phyloP scores from a whole-genome alignment of 176 grass and related monocot genomes.

The Eragrostis curvula region DNA sequence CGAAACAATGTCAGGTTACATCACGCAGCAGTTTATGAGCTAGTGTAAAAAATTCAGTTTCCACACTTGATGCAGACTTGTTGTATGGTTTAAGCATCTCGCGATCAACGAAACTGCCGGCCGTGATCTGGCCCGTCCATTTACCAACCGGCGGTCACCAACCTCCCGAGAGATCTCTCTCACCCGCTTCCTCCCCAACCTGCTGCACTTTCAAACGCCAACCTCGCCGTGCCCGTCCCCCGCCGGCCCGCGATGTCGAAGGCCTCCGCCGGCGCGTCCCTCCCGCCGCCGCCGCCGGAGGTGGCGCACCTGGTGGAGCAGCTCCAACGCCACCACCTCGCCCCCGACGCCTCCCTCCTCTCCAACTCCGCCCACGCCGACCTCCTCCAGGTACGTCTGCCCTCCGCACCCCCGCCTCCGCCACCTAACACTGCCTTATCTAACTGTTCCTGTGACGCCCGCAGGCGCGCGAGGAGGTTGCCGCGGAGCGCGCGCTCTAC shows the following conservation, averaged over 20 bases:
- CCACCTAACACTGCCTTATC: background rate
- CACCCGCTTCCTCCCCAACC: no score
- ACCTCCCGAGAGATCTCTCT: no score
- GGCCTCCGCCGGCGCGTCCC: conserved; percentile 42
- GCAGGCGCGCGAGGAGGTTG: conserved; percentile 91
- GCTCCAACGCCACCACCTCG: conserved; percentile 92
- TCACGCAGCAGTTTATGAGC: no score
- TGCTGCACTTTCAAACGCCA: background rate
- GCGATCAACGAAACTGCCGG: no score
- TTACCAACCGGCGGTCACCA: no score
- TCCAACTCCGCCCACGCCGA: conserved; percentile 69
- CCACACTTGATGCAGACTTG: no score
- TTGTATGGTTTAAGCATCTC: no score
- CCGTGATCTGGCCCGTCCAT: no score
- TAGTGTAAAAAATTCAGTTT: no score
- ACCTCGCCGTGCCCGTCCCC: background rate
- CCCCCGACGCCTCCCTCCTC: conserved; percentile 86
- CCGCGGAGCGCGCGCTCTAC: conserved; percentile 73
- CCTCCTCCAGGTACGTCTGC: conserved; percentile 33
- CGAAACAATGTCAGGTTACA: no score
- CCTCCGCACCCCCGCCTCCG: background rate
- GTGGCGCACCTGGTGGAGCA: conserved; percentile 82
- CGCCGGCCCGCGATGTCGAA: conserved; percentile 64
- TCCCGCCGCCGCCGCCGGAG: conserved; percentile 70
- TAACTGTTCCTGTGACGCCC: background rate